These are phyloP conservation scores for Scedosporium apiospermum DNA, from an alignment of 2,329 filamentous ascomycete genomes.

Conservation along the genomic window DNA sequence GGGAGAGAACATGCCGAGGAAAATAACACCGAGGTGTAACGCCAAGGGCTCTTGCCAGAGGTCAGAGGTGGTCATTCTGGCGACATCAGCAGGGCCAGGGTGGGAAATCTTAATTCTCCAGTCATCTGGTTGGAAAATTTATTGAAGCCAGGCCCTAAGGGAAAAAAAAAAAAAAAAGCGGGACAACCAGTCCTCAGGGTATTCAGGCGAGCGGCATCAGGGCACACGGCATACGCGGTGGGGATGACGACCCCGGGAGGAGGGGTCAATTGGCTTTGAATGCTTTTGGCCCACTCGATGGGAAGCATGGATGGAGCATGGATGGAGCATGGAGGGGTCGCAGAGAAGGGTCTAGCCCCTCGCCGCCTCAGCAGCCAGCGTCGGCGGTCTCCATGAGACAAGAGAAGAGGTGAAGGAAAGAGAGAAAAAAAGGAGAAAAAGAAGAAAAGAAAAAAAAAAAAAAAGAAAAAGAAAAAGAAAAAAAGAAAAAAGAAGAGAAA, in stretches of 20 bases:
- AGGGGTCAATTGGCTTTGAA: not conserved
- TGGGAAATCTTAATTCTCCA: not conserved
- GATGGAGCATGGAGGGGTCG: not conserved
- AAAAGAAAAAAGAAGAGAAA: not conserved
- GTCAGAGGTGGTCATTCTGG: not conserved
- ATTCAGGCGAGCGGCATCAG: not conserved
- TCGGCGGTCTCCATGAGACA: too few relatives aligned
- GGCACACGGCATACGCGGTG: not conserved
- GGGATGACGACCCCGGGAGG: not conserved
- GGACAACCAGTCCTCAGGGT: constrained; percentile 1
- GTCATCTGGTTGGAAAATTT: not conserved
- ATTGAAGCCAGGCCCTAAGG: not conserved
- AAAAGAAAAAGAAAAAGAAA: constrained; percentile 9
- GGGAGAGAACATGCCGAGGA: not conserved
- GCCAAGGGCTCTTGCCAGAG: not conserved
- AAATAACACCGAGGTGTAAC: not conserved
- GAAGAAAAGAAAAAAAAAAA: not conserved
- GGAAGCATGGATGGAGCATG: not conserved
- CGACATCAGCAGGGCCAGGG: not conserved
- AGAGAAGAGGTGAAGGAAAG: too few relatives aligned
- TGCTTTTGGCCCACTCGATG: not conserved
- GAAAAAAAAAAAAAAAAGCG: not conserved
- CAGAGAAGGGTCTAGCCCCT: too few relatives aligned
- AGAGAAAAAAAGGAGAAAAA: constrained; percentile 8
- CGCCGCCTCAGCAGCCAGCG: too few relatives aligned